Evolutionary conservation across 768 basidiomycete genomes (phyloP), one percentile per base, ranked within the genome.

Genomic region (Termitomyces sp.): DNA sequence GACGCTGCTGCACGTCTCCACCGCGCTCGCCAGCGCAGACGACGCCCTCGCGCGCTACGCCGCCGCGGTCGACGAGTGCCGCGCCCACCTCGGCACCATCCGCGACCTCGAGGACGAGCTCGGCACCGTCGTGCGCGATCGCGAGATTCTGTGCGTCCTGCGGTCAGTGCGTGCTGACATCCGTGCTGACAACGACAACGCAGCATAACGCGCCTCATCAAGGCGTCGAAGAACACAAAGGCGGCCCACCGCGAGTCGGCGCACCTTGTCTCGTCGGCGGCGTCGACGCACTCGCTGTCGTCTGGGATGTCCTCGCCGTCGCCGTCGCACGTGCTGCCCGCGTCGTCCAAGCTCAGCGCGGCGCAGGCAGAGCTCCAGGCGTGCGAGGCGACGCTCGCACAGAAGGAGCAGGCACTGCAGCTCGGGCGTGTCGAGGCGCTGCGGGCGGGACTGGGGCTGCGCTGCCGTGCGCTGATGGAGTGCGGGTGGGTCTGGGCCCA

Each of bases 361-460:
- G 89, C 90, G 0, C 91, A 92, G 62, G 74, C 85, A 0, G 88
- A 92, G 61, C 75, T 93, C 20, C 90, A 91, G 64, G 92, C 89
- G 9, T 94, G 92, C 68, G 91, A 94, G 66, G 75, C 81, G 0
- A 87, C 87, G 55, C 77, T 94, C 2, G 85, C 85, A 0, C 58
- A 72, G 28, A 90, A 90, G 67, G 90, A 94, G 66, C 77, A 72
- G 20, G 86, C 86, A 57, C 77, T 92, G 7, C 80, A 80, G 5
- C 64, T 66, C 0, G 72, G 78, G 49, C 77, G 90, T 0, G 68
- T 74, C n/a, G 72, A 72, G n/a, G 75, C 85, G 8, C 76, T 90
- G 13, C 74, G 78, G 6, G 80, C 84, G 44, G 89, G 89, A 0
- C 74, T 94, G 22, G 76, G 81, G 1, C 73, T 75, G 4, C 78